A percentile compares a stretch with the other conserved stretches of the same genome.
These are phyloP conservation scores for Acephala macrosclerotiorum DNA, from an alignment of 2,329 filamentous ascomycete genomes.

Conservation along the genomic window DNA sequence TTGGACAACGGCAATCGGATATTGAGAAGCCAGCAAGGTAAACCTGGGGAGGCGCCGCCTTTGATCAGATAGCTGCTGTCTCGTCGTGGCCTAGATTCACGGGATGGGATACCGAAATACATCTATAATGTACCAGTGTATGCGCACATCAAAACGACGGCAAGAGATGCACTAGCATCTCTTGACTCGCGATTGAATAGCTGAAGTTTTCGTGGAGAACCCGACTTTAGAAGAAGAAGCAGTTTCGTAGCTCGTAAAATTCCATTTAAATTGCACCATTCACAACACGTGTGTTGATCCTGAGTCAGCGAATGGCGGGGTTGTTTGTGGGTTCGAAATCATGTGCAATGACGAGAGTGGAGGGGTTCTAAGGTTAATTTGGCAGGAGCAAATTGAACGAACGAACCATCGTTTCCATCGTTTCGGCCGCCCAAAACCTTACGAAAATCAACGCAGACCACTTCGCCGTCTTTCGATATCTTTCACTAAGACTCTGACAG, in stretches of 20 bases:
- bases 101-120: neutral
- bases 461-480: neutral
- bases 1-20: slow-evolving; percentile 3
- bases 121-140: neutral
- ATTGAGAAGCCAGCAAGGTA: neutral
- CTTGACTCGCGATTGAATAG: neutral
- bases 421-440: slow-evolving; percentile 10
- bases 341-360: slow-evolving; percentile 18
- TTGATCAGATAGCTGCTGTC: slow-evolving; percentile 2
- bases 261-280: slow-evolving; percentile 2
- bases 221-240: neutral
- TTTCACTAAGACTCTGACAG: neutral
- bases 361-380: slow-evolving; percentile 15
- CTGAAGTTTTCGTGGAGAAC: too few species aligned
- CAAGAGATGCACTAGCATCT: neutral
- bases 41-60: neutral
- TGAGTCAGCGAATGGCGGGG: slow-evolving; percentile 9
- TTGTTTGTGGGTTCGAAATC: slow-evolving; percentile 9
- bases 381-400: too few species aligned
- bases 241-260: slow-evolving; percentile 6
- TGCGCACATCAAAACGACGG: neutral
- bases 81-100: neutral
- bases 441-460: neutral
- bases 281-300: neutral
- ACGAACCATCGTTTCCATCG: too few species aligned